A percentile compares a stretch with the other conserved stretches of the same genome.
These are phyloP conservation scores for Fraxinus dipetala DNA, from an alignment of 305 asterid species.

Conservation along the genomic window DNA sequence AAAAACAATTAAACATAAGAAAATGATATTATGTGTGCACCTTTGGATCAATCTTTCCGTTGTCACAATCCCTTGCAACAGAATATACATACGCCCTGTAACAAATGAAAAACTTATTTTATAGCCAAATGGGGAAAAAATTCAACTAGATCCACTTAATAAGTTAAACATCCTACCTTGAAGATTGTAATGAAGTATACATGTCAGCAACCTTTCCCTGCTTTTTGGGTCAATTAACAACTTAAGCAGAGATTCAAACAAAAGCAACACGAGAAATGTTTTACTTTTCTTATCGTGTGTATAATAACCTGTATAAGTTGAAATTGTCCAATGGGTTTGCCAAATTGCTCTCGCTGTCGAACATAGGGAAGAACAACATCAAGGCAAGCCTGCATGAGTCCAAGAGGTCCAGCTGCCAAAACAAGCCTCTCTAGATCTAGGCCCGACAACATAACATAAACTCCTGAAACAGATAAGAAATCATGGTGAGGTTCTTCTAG, in stretches of 20 bases:
- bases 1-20: neutral
- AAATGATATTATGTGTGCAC: conserved; percentile 30
- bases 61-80: conserved; percentile 91
- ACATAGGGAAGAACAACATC: conserved; percentile 90
- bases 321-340: conserved; percentile 84
- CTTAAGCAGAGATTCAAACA: conserved; percentile 4
- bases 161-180: conserved; percentile 52
- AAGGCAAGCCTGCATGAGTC: conserved; percentile 94
- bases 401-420: conserved; percentile 90
- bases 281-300: neutral
- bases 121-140: neutral
- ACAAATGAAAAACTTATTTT: conserved; percentile 8
- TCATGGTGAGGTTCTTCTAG: conserved; percentile 19
- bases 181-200: conserved; percentile 87
- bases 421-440: conserved; percentile 96
- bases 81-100: conserved; percentile 87
- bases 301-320: conserved; percentile 77
- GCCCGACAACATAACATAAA: conserved; percentile 98
- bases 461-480: conserved; percentile 59
- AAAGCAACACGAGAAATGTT: neutral
- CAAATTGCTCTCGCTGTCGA: conserved; percentile 88
- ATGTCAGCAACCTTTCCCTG: conserved; percentile 97
- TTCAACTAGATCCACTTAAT: neutral
- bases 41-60: conserved; percentile 66
- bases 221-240: conserved; percentile 28